Evolutionary conservation across 352 stramenopile genomes (phyloP), one percentile per base, ranked within the genome.

Genomic region (Thalassiosira sp.): DNA sequence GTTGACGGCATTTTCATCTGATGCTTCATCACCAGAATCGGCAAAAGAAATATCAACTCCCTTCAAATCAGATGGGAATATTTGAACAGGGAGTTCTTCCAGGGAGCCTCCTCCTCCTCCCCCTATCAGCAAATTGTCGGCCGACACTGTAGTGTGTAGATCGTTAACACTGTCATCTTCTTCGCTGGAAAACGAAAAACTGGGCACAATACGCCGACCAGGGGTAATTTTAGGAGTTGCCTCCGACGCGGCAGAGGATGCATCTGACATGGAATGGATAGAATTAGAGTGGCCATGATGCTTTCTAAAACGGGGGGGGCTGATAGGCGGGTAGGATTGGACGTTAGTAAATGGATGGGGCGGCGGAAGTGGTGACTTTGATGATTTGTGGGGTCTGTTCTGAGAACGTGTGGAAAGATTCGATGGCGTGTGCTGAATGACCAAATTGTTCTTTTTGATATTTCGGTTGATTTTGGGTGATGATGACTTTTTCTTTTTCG

Each of bases 401-500:
- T n/a, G 28, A 42, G 15, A 31, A 43, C 5, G 24, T 24, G 7
- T 8, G 31, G 49, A 63, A 46, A 33, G 45, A 35, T 48, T 68
- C 42, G 37, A 63, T 27, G 70, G 49, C 22, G 56, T 15, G 11
- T 18, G 46, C n/a, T 57, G 42, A 54, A 76, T 76, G 16, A 76
- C 68, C 6, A 76, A 33, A 52, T 76, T 76, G 24, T 76, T 76
- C n/a, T 69, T 68, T n/a, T 64, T 63, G 20, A 62, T 42, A 18
- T 66, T 73, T 43, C 42, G 51, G 18, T 35, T 42, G 46, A 62
- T 71, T 45, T 57, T 69, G 24, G 13, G 45, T 40, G 59, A 3
- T 46, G 35, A 27, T 56, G 20, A 31, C 31, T 33, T 54, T 46
- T 54, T 66, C 20, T 24, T 58, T 61, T 59, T 37, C 22, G 24